Evolutionary conservation across 1,284 basidiomycete species (phyloP).

Genomic region (Veloporphyrellus conicus): DNA sequence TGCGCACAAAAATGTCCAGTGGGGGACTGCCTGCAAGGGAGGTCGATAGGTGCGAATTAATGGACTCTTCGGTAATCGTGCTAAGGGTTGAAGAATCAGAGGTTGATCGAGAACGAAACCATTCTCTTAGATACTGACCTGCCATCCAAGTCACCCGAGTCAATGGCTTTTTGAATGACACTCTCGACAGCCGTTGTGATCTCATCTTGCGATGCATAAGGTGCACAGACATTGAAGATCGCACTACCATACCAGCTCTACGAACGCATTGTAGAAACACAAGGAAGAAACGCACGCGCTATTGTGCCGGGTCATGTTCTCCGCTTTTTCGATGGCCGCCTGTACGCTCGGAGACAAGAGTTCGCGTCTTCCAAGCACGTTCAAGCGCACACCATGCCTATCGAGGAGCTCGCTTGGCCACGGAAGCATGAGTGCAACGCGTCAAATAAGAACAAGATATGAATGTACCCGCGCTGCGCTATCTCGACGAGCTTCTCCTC

Average conservation of each 20-base stretch:
- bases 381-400: conserved; percentile 79
- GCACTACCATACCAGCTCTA: conserved; percentile 49
- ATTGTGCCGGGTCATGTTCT: conserved; percentile 76
- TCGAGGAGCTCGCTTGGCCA: conserved; percentile 67
- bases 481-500: conserved; percentile 81
- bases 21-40: conserved; percentile 68
- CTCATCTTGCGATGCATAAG: conserved; percentile 91
- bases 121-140: conserved; percentile 19
- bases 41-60: conserved; percentile 67
- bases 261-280: neutral
- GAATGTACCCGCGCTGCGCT: conserved; percentile 71
- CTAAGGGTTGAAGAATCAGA: conserved; percentile 25
- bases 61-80: conserved; percentile 62
- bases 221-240: conserved; percentile 92
- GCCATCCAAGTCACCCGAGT: conserved; percentile 35
- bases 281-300: conserved; percentile 39
- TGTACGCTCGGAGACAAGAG: conserved; percentile 79
- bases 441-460: neutral
- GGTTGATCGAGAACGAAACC: neutral
- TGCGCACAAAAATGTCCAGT: conserved; percentile 88
- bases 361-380: conserved; percentile 74
- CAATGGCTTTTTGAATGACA: conserved; percentile 49
- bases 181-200: conserved; percentile 74
- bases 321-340: conserved; percentile 68
- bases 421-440: neutral